These are phyloP conservation scores for Artemisia argyi DNA, from an alignment of 129 eudicot species.

Conservation along the genomic window DNA sequence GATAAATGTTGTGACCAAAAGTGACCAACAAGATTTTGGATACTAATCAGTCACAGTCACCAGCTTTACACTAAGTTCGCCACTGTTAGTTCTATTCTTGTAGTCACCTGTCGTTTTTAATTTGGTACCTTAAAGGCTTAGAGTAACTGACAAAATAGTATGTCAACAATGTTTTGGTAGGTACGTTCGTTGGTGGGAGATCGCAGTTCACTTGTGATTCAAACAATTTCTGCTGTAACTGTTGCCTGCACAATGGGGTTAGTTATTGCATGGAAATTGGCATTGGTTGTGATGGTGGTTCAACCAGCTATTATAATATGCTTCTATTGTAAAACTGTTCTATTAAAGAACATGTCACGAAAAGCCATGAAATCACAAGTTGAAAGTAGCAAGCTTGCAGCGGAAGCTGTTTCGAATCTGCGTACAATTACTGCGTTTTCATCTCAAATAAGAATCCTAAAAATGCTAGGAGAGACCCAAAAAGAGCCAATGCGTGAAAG, in stretches of 20 bases:
- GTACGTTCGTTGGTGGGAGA: conserved; percentile 88
- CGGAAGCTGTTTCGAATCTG: conserved; percentile 91
- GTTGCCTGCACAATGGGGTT: conserved; percentile 86
- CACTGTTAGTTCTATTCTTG: too few species aligned
- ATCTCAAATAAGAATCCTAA: conserved; percentile 73
- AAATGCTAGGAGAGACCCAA: conserved; percentile 73
- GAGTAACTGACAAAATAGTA: not conserved
- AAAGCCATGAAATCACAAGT: conserved; percentile 84
- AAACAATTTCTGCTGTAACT: conserved; percentile 67
- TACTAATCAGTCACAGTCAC: too few species aligned
- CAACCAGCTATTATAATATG: conserved; percentile 75
- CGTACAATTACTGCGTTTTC: conserved; percentile 84
- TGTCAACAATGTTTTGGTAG: conserved; percentile 39
- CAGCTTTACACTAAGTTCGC: too few species aligned
- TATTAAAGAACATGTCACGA: conserved; percentile 72
- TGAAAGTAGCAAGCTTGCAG: conserved; percentile 88
- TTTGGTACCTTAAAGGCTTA: not conserved
- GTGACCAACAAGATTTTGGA: too few species aligned
- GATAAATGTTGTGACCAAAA: too few species aligned
- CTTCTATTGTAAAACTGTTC: conserved; percentile 60
- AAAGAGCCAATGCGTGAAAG: conserved; percentile 74
- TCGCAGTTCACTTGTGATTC: conserved; percentile 65
- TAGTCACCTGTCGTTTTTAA: not conserved
- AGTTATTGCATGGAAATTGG: conserved; percentile 77
- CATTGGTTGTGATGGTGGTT: conserved; percentile 80